Conservation (phyloP, 352 stramenopile genomes). For the Plasmopara muralis region DNA sequence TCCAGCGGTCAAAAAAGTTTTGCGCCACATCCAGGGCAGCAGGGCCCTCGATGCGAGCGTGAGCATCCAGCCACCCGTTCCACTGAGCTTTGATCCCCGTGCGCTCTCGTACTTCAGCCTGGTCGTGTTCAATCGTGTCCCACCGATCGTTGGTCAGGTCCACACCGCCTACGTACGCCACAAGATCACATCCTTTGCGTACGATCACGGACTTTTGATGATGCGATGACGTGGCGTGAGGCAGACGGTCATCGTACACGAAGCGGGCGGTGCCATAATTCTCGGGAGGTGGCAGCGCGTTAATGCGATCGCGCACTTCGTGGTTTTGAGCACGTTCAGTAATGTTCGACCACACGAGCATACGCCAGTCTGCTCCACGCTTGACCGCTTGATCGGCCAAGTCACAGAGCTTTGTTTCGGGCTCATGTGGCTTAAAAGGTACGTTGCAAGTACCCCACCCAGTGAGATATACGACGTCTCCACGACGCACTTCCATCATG, state of each 20-base stretch:
- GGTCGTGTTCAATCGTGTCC: constrained; percentile 54
- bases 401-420: constrained; percentile 31
- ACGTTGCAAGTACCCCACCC: constrained; percentile 64
- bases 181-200: constrained; percentile 28
- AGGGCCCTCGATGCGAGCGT: constrained; percentile 37
- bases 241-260: constrained; percentile 61
- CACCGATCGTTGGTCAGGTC: constrained; percentile 53
- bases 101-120: constrained; percentile 33
- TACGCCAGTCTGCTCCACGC: constrained; percentile 24
- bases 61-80: constrained; percentile 58
- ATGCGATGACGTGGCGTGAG: constrained; percentile 47
- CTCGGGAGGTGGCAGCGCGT: constrained; percentile 27
- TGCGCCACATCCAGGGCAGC: constrained; percentile 48
- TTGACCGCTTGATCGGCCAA: constrained; percentile 32
- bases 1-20: constrained; percentile 67
- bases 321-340: constrained; percentile 49
- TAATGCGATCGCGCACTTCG: constrained; percentile 47
- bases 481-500: constrained; percentile 21
- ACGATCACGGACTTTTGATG: constrained; percentile 68
- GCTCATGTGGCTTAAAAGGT: constrained; percentile 37
- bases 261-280: constrained; percentile 31
- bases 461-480: constrained; percentile 42
- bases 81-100: constrained; percentile 30
- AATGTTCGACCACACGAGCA: constrained; percentile 62
- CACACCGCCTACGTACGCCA: constrained; percentile 47